Evolutionary conservation across 805 yeast genomes (phyloP).

Genomic region (Komagataella phaffii): DNA sequence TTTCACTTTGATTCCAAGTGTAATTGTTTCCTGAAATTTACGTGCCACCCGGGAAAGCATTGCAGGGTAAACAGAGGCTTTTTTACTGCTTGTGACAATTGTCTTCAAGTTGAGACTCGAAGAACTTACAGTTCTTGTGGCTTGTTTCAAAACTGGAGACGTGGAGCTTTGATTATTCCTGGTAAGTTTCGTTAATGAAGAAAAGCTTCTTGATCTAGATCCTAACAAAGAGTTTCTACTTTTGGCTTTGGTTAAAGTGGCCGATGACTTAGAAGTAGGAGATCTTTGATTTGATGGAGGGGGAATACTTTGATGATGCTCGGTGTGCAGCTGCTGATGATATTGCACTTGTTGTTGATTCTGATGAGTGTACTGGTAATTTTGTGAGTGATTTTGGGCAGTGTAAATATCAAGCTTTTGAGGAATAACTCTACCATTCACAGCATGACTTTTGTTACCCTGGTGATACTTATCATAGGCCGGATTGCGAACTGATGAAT

Average conservation of each 20-base stretch:
- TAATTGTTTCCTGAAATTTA: constrained; percentile 56
- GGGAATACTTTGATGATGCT: constrained; percentile 1
- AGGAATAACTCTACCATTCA: constrained; percentile 30
- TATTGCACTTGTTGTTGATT: neutral
- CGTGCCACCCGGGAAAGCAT: constrained; percentile 73
- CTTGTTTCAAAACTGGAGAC: constrained; percentile 14
- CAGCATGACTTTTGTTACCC: constrained; percentile 13
- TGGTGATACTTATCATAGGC: constrained; percentile 21
- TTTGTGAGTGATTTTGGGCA: neutral
- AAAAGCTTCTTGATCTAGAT: constrained; percentile 30
- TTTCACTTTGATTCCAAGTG: constrained; percentile 67
- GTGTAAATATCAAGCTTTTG: constrained; percentile 26
- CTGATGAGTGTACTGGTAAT: neutral
- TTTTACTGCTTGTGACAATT: constrained; percentile 29
- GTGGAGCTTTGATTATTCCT: constrained; percentile 22
- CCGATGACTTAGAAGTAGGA: neutral
- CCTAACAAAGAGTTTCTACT: constrained; percentile 13
- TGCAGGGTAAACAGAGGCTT: constrained; percentile 83
- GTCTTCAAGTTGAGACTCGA: constrained; percentile 26
- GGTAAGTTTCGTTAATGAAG: constrained; percentile 19
- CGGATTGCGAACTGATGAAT: constrained; percentile 1
- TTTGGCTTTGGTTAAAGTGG: neutral
- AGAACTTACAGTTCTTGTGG: constrained; percentile 11
- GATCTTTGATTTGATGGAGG: neutral
- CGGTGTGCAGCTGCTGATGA: neutral